These are phyloP conservation scores for Parietichytrium sp. DNA, from an alignment of 108 stramenopile genomes.

Conservation along the genomic window DNA sequence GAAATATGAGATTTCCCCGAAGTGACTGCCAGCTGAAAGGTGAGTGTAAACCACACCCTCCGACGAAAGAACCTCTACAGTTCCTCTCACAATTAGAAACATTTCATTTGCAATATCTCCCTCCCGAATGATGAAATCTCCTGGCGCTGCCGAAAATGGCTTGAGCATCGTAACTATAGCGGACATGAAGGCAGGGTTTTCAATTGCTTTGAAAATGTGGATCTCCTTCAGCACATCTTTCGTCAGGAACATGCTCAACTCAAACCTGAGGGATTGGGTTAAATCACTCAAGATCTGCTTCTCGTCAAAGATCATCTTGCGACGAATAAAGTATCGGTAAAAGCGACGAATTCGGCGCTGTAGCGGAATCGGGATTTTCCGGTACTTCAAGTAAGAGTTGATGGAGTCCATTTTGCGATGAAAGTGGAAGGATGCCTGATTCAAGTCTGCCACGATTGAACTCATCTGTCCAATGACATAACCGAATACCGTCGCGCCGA, in stretches of 20 bases:
- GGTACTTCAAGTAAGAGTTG: constrained; percentile 25
- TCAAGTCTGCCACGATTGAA: constrained; percentile 35
- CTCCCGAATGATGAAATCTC: constrained; percentile 24
- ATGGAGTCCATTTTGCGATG: constrained; percentile 36
- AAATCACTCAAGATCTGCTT: not conserved
- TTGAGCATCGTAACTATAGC: constrained; percentile 32
- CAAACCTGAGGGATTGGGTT: constrained; percentile 25
- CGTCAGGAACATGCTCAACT: constrained; percentile 29
- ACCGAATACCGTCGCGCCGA: constrained; percentile 23
- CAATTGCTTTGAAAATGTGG: constrained; percentile 31
- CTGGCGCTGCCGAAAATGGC: constrained; percentile 29
- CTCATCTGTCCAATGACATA: constrained; percentile 37
- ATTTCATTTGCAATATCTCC: constrained; percentile 21
- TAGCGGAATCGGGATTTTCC: not conserved
- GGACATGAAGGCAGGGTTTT: constrained; percentile 23
- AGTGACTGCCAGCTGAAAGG: constrained; percentile 1
- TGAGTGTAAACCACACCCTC: constrained; percentile 5
- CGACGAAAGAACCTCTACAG: constrained; percentile 4
- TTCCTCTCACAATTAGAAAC: constrained; percentile 27
- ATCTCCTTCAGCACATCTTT: not conserved
- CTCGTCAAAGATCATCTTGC: constrained; percentile 37
- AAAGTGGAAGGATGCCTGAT: not conserved
- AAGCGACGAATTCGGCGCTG: not conserved
- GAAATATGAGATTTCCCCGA: constrained; percentile 1
- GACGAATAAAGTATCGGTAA: constrained; percentile 6